phyloP scores from a whole-genome alignment of 169 alveolate species.

The Cystoisospora suis region DNA sequence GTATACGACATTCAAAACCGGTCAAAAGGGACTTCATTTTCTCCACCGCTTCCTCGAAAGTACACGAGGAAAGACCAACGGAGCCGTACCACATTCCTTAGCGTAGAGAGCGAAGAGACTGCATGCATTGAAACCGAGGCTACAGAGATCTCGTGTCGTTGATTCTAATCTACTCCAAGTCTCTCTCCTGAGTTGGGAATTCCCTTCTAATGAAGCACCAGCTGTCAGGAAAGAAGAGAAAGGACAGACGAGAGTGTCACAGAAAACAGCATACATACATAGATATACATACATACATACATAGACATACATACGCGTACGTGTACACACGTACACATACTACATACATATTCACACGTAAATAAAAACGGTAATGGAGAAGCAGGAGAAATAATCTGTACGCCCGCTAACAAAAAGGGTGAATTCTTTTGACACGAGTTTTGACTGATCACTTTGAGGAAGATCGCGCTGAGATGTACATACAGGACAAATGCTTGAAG shows the following conservation, averaged over 20 bases:
- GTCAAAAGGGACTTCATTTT: too few species aligned
- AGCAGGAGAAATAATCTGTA: too few species aligned
- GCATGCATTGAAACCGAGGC: constrained; percentile 60
- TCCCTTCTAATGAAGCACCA: constrained; percentile 43
- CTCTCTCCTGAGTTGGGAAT: constrained; percentile 44
- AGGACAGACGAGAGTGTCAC: neutral
- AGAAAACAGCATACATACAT: neutral
- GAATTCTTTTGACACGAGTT: too few species aligned
- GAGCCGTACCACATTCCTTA: constrained; percentile 74
- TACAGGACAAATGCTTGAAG: too few species aligned
- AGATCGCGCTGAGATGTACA: too few species aligned
- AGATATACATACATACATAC: neutral
- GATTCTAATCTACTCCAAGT: constrained; percentile 51
- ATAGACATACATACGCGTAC: neutral
- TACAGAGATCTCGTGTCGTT: constrained; percentile 51
- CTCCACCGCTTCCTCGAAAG: too few species aligned
- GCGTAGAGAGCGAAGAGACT: constrained; percentile 78
- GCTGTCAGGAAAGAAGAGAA: constrained; percentile 10
- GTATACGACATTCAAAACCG: too few species aligned
- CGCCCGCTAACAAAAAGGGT: too few species aligned
- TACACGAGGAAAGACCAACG: too few species aligned
- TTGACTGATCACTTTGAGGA: too few species aligned
- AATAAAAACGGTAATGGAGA: too few species aligned
- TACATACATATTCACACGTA: neutral
- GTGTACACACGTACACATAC: neutral